phyloP scores from a whole-genome alignment of 306 rosid genomes.

The Citrullus colocynthis region DNA sequence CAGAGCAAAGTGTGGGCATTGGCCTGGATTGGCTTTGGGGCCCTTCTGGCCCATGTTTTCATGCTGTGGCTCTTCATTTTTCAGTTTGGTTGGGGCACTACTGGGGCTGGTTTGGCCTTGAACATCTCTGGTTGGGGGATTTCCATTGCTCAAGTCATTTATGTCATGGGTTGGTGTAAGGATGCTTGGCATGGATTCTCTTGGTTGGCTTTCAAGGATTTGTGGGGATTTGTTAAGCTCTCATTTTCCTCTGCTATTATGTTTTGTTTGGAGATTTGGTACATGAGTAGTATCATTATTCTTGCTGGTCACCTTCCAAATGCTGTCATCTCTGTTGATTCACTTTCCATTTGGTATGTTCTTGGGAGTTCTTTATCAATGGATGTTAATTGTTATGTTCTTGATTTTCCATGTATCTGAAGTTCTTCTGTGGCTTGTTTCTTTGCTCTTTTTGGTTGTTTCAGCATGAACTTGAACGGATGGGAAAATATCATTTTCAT shows the following conservation, averaged over 20 bases:
- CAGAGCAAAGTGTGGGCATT: conserved; percentile 51
- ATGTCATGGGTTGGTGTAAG: conserved; percentile 57
- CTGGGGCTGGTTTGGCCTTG: conserved; percentile 56
- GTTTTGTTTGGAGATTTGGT: conserved; percentile 73
- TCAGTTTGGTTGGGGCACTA: conserved; percentile 34
- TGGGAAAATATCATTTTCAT: conserved; percentile 21
- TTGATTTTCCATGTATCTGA: not conserved
- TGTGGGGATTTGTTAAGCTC: conserved; percentile 62
- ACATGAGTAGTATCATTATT: conserved; percentile 12
- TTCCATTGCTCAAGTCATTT: conserved; percentile 40
- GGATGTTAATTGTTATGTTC: not conserved
- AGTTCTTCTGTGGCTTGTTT: not conserved
- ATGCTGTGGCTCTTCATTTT: conserved; percentile 41
- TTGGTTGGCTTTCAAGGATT: conserved; percentile 53
- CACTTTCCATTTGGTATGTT: conserved; percentile 35
- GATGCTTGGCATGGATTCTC: conserved; percentile 65
- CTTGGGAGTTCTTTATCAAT: not conserved
- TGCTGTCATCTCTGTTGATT: conserved; percentile 36
- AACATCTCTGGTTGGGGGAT: conserved; percentile 48
- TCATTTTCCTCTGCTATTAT: conserved; percentile 74
- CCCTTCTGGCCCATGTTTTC: conserved; percentile 25
- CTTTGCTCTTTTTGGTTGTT: not conserved
- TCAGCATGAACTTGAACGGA: conserved; percentile 18
- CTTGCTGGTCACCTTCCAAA: conserved; percentile 28
- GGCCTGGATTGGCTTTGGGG: conserved; percentile 49